phyloP scores from a whole-genome alignment of 352 stramenopile genomes.

The Pythium insidiosum region DNA sequence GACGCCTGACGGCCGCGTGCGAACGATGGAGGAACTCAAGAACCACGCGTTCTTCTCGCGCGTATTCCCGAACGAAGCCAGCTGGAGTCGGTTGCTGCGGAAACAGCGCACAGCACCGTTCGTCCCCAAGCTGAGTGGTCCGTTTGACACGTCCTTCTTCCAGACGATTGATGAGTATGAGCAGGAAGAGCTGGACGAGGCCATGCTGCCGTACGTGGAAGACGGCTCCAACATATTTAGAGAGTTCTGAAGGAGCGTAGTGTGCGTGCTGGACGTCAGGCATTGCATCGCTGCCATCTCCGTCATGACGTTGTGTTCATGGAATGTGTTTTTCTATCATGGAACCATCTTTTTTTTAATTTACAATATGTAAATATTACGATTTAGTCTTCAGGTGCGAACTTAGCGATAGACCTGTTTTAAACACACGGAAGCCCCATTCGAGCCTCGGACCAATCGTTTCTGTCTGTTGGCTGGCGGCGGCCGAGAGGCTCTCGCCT shows the following conservation, averaged over 20 bases:
- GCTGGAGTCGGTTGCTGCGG: slow-evolving; percentile 34
- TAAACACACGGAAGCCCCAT: no score
- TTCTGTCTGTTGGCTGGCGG: no score
- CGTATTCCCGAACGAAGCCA: slow-evolving; percentile 19
- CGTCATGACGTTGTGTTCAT: no score
- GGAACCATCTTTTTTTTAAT: neutral
- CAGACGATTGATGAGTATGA: slow-evolving; percentile 41
- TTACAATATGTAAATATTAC: no score
- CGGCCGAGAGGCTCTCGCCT: no score
- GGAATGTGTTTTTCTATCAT: neutral
- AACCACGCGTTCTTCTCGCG: slow-evolving; percentile 46
- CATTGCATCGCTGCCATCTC: no score
- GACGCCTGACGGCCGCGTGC: slow-evolving; percentile 26
- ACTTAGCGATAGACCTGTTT: no score
- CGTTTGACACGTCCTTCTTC: slow-evolving; percentile 71
- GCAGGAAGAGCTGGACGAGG: slow-evolving; percentile 41
- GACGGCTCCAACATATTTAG: slow-evolving; percentile 62
- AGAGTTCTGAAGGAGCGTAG: slow-evolving; percentile 33
- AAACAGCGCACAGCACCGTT: slow-evolving; percentile 47
- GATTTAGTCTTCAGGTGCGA: neutral
- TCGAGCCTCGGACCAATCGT: no score
- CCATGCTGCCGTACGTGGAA: slow-evolving; percentile 50
- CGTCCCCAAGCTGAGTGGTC: slow-evolving; percentile 43
- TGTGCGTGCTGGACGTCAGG: no score
- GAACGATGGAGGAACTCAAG: slow-evolving; percentile 44